Base-by-base conservation (phyloP, 2,329 filamentous ascomycete species). In the Cercospora sp. region DNA sequence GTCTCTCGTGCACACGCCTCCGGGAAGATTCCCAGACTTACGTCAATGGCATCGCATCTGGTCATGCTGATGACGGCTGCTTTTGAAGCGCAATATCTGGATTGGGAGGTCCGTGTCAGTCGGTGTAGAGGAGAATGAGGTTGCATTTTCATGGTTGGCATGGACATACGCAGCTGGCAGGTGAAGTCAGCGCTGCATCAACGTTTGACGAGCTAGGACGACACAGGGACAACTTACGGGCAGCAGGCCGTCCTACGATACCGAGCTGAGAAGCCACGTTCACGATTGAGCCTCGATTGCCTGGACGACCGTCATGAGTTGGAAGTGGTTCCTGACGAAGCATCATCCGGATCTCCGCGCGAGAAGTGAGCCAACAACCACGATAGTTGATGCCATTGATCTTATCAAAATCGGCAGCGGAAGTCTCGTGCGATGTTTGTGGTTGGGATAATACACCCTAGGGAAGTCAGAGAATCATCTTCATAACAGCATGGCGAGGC, bases 31-130 rank as follows among this genome's bases (percentile, higher is more conserved):
- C 3, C 13, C 42, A 23, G 3, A 73, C 78, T 69, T 63, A 82
- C 81, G 70, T 84, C 81, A 45, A 84, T 81, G n/a, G 83, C 83
- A 75, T 84, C 82, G 60, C 79, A 80, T 67, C 79, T 81, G 3
- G 83, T 84, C 76, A 84, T 75, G 42, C 78, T 78, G 7, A 83
- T 80, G 0, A 84, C 79, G 0, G 82, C 83, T 4, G 82, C 81
- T 64, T 84, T 84, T 5, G 79, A 80, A 1, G 81, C 82, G 65
- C 79, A 82, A 66, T 85, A 85, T 20, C 55, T 59, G 55, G 16
- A 23, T 18, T 28, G 8, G 18, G 5, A 20, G 16, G 30, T 20
- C 31, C 18, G 26, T 13, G 55, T 59, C 55, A 59, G 55, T 36
- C 55, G n/a, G 55, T 59, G 30, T 59, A 18, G 30, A n/a, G 20